Evolutionary conservation across 768 basidiomycete genomes (phyloP).

Genomic region (Candolleomyces efflorescens): DNA sequence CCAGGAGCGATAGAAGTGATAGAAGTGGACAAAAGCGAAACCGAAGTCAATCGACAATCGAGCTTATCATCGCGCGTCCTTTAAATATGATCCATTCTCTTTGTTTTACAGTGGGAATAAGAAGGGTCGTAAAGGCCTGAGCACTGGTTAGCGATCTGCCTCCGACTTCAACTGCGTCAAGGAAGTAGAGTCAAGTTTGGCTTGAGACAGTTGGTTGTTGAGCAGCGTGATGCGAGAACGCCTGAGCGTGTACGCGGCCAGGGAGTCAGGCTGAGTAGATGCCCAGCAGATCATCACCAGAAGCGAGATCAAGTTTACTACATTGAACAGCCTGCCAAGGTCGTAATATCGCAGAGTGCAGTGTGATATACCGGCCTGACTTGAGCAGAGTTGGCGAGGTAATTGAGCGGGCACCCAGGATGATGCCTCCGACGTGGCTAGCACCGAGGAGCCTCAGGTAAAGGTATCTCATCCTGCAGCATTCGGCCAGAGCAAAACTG

Average conservation of each 20-base stretch:
- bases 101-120: background rate
- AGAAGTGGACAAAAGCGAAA: background rate
- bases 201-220: background rate
- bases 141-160: background rate
- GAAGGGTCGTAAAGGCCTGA: background rate
- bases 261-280: background rate
- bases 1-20: background rate
- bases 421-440: too few relatives aligned
- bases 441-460: too few relatives aligned
- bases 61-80: too few relatives aligned
- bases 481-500: too few relatives aligned
- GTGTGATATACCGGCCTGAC: too few relatives aligned
- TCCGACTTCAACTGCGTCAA: background rate
- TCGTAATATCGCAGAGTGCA: too few relatives aligned
- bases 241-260: background rate
- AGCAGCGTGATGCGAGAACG: background rate
- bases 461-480: too few relatives aligned
- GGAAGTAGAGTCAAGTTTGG: too few relatives aligned
- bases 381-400: too few relatives aligned
- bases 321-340: too few relatives aligned
- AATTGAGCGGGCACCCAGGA: too few relatives aligned
- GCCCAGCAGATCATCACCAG: background rate
- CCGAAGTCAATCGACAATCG: background rate
- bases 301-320: background rate
- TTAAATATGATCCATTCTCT: too few relatives aligned